Conservation (phyloP, 2,329 filamentous ascomycete genomes). For the Trichoderma citrinoviride region DNA sequence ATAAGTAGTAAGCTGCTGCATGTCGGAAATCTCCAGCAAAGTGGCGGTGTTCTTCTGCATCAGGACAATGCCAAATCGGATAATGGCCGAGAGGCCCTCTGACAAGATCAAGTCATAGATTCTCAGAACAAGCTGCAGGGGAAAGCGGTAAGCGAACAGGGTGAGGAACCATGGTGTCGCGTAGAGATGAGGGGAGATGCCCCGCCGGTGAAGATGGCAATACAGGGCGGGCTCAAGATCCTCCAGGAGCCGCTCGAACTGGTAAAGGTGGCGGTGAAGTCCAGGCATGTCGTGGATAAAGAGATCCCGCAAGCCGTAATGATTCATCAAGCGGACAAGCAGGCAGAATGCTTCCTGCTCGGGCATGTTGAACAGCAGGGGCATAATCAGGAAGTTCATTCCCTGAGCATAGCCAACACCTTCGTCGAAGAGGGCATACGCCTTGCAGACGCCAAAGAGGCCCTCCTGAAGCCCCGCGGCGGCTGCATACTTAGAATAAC, state of each 20-base stretch:
- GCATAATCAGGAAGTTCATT: constrained; percentile 99
- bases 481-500: constrained; percentile 93
- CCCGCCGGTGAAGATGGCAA: constrained; percentile 84
- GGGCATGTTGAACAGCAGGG: constrained; percentile 94
- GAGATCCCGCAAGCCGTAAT: constrained; percentile 87
- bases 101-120: constrained; percentile 95
- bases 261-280: constrained; percentile 86
- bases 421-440: constrained; percentile 93
- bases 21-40: constrained; percentile 82
- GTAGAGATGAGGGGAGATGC: constrained; percentile 88
- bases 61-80: constrained; percentile 90
- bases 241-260: constrained; percentile 91
- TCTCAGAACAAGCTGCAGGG: constrained; percentile 88
- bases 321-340: constrained; percentile 91
- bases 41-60: constrained; percentile 90
- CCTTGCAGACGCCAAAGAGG: constrained; percentile 93
- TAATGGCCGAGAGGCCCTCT: constrained; percentile 86
- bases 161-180: constrained; percentile 99
- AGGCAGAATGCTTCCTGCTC: constrained; percentile 96
- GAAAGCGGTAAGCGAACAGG: constrained; percentile 97
- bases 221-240: constrained; percentile 92
- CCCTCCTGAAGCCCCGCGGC: constrained; percentile 89
- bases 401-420: constrained; percentile 95
- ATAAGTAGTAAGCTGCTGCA: constrained; percentile 83
- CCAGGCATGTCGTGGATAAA: constrained; percentile 97